These are phyloP conservation scores for Echium plantagineum DNA, from an alignment of 257 asterid genomes.

Conservation along the genomic window DNA sequence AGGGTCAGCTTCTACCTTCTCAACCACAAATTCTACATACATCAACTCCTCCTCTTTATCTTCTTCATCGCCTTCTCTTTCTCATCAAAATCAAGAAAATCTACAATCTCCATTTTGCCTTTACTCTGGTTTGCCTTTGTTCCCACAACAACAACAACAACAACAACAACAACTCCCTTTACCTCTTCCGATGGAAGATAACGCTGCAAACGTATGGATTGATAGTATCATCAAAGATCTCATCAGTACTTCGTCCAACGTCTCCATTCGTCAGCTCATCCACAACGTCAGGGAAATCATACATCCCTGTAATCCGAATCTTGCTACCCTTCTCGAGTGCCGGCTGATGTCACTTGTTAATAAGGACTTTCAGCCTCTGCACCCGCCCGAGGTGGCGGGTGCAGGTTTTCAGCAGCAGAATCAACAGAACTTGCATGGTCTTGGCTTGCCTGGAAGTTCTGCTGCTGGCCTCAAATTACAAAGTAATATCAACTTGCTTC, in stretches of 20 bases:
- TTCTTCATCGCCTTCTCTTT: constrained; percentile 14
- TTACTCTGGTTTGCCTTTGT: constrained; percentile 85
- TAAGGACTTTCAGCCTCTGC: not conserved
- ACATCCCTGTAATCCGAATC: constrained; percentile 86
- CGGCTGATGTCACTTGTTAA: constrained; percentile 63
- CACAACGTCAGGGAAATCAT: constrained; percentile 85
- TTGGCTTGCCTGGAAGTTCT: not conserved
- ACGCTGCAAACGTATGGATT: constrained; percentile 58
- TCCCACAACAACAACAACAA: constrained; percentile 47
- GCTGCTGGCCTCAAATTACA: constrained; percentile 19
- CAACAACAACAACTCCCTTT: no score
- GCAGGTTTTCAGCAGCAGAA: not conserved
- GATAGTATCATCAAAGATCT: constrained; percentile 87
- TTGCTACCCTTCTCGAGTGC: constrained; percentile 63
- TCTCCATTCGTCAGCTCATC: constrained; percentile 76
- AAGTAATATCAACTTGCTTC: constrained; percentile 18
- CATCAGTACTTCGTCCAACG: constrained; percentile 52
- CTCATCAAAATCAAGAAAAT: constrained; percentile 7
- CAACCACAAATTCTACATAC: constrained; percentile 18
- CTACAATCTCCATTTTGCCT: constrained; percentile 51
- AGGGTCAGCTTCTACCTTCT: constrained; percentile 26
- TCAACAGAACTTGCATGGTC: constrained; percentile 8
- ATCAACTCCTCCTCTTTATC: constrained; percentile 24
- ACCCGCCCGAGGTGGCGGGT: constrained; percentile 12
- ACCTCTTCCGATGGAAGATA: constrained; percentile 60